phyloP scores from a whole-genome alignment of 495 filamentous ascomycete species.

The Lasiosphaeris hirsuta region DNA sequence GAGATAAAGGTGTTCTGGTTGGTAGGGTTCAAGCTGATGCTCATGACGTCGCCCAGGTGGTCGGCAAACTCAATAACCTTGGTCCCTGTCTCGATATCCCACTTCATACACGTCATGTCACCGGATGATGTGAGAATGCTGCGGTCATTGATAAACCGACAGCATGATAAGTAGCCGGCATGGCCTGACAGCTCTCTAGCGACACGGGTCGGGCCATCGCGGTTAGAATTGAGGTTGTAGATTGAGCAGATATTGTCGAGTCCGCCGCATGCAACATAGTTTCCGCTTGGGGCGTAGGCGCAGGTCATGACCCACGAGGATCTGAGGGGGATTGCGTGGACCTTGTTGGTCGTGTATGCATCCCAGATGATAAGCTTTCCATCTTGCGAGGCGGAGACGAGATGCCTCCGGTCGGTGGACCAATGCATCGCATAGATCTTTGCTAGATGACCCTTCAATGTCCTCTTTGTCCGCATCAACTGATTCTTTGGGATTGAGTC shows the following conservation, averaged over 20 bases:
- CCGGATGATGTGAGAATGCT: conserved; percentile 96
- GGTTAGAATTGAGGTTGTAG: conserved; percentile 91
- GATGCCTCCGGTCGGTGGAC: conserved; percentile 96
- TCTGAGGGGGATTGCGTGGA: conserved; percentile 96
- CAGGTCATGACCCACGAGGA: conserved; percentile 99
- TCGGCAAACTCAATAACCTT: conserved; percentile 99
- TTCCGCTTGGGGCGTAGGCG: conserved; percentile 96
- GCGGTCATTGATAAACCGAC: conserved; percentile 97
- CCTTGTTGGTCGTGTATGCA: conserved; percentile 99
- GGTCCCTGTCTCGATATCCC: conserved; percentile 96
- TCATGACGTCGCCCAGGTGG: conserved; percentile 98
- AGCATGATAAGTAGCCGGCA: conserved; percentile 97
- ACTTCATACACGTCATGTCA: conserved; percentile 99
- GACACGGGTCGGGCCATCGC: conserved; percentile 93
- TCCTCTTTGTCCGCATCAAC: conserved; percentile 90
- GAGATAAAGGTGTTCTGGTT: conserved; percentile 99
- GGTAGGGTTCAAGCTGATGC: conserved; percentile 98
- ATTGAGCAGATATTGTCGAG: conserved; percentile 99
- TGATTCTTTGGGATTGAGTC: conserved; percentile 86
- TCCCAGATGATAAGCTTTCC: conserved; percentile 99
- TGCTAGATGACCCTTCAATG: conserved; percentile 93
- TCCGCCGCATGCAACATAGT: conserved; percentile 97
- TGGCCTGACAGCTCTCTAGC: conserved; percentile 95
- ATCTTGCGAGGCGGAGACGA: conserved; percentile 97
- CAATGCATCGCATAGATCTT: conserved; percentile 99